Base-by-base conservation (phyloP, 2,329 filamentous ascomycete species). In the Myriosclerotinia duriaeana region DNA sequence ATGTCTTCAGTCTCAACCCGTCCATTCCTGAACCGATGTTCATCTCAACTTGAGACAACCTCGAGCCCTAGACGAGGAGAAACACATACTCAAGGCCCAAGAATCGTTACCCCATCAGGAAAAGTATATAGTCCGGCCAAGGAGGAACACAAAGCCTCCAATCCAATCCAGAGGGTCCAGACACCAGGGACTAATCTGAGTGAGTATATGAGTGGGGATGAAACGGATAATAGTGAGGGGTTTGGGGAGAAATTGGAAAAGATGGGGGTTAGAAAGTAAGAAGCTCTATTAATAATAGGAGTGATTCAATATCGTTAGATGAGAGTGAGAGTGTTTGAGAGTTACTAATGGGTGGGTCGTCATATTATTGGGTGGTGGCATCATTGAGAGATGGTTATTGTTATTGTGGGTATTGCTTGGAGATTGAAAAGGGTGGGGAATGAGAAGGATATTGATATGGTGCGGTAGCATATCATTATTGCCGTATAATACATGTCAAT, bases 1-100 rank as follows among this genome's bases (percentile, higher is more conserved):
- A 70, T 71, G 67, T 60, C 69, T 9, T 26, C 65, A 14, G 17
- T 20, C n/a, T 52, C 63, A 48, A 36, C 42, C 34, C 53, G 15
- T 5, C 22, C 42, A 17, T 26, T 52, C 3, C 14, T 59, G 12
- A 15, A 59, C 14, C 34, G 12, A 40, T 59, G 22, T 34, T 46
- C 53, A 11, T 30, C 53, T 44, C 22, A 40, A 15, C 36, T 59
- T 5, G 42, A 40, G 26, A 1, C n/a, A 15, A 34, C 14, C 34
- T 20, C 42, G 8, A 50, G 11, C n/a, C 12, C n/a, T 9, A 65
- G 59, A 34, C n/a, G 44, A 22, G 56, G 12, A 26, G 44, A 61
- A 48, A 26, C 14, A 38, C 46, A 11, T 3, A 26, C n/a, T 34
- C 55, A 58, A 11, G 8, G 9, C 11, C 60, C 60, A 0, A 53